Evolutionary conservation across 257 asterid species (phyloP).

Genomic region (Solanum piurae): DNA sequence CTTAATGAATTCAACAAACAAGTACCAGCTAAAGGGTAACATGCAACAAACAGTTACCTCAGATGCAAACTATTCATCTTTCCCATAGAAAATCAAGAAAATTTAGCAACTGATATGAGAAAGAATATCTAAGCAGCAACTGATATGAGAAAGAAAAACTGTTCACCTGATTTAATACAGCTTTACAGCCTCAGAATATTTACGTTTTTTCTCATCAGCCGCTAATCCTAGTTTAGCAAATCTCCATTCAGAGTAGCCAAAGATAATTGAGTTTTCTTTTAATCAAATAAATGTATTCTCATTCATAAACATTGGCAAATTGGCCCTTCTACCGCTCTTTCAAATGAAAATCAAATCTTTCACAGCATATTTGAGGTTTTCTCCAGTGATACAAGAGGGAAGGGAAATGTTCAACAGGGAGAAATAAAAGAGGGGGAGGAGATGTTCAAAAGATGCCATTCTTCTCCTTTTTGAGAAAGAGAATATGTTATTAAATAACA

Average conservation of each 20-base stretch:
- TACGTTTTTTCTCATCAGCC: background rate
- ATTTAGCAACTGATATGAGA: no score
- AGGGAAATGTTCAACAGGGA: background rate
- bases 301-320: background rate
- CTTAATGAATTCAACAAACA: background rate
- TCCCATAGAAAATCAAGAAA: background rate
- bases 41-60: background rate
- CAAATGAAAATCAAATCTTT: background rate
- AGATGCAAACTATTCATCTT: background rate
- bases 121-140: background rate
- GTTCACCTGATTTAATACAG: background rate
- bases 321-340: background rate
- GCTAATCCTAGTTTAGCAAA: background rate
- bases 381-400: background rate
- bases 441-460: background rate
- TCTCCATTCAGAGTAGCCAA: background rate
- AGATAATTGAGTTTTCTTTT: background rate
- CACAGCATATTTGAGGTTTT: background rate
- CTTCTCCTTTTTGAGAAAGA: background rate
- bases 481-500: background rate
- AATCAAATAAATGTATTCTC: background rate
- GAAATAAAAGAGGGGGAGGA: background rate
- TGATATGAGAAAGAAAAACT: background rate
- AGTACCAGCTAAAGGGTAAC: background rate
- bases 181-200: background rate